Evolutionary conservation across 805 yeast species (phyloP), one percentile per base, ranked within the genome.

Genomic region (Yarrowia sp.): DNA sequence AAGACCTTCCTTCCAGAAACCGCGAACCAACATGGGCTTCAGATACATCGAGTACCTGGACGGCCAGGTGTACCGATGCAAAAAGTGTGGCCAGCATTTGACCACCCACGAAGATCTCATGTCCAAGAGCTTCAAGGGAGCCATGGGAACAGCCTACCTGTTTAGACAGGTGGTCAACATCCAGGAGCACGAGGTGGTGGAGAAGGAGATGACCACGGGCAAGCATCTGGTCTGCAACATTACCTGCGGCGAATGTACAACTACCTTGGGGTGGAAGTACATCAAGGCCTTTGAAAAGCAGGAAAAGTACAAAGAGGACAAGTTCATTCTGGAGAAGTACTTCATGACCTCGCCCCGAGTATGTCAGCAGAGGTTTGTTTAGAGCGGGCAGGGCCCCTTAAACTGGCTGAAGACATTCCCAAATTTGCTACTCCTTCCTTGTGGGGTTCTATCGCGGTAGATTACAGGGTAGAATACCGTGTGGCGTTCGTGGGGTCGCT

Each of bases 241-340:
- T 32, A 70, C 70, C 40, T 87, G 91, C 70, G 81, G 79, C 54
- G 82, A 81, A 67, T 87, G 91, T 70, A 74, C 75, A 49, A 72
- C 74, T 6, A 74, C 80, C 54, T 74, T 87, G 19, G 91, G 90
- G 2, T 87, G 91, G 91, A 82, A 80, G 67, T 87, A 87, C 70
- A 70, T 85, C 40, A 77, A 77, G 69, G 81, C 87, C 44, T 79
- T 78, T 33, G 73, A 76, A 26, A 69, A 70, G 21, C 72, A 76
- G 21, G 87, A 85, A 74, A 76, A 78, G 66, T 85, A 83, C 71
- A 87, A 87, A 70, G 89, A 84, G 70, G 87, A 87, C 10, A 79
- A 82, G 67, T 86, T 75, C 69, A 84, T 86, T 38, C 76, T 86
- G 67, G 89, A 85, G 12, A 54, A 36, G 46, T 54, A n/a, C 24